Evolutionary conservation across 306 rosid species (phyloP), one percentile per base, ranked within the genome.

Genomic region (Amphicarpaea edgeworthii): DNA sequence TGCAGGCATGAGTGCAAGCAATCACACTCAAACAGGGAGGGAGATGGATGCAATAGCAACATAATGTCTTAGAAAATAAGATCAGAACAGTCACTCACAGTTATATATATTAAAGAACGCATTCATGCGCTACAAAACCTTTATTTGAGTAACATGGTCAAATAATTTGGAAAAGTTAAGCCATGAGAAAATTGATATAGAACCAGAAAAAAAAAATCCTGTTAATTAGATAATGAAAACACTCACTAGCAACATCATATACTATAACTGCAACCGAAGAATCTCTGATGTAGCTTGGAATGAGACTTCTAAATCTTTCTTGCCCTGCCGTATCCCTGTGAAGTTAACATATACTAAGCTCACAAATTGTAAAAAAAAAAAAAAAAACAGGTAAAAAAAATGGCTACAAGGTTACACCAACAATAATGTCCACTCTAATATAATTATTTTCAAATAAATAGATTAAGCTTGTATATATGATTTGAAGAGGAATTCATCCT

Each of bases 261-360:
- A 90, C 97, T 43, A 94, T 89, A 62, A 94, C 96, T 26, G 97
- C 97, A 30, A 95, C 97, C 72, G 98, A 95, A 61, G 98, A 95
- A 85, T 95, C 98, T 87, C 98, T 90, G 62, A 92, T 95, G 88
- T 95, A 95, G 89, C 98, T 95, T 43, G 98, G 98, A 84, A 95
- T 94, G 55, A 95, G 96, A 84, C 97, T 95, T 88, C 98, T 87
- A 83, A 95, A 95, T 85, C 98, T 92, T 85, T 95, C 98, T 85
- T 95, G 98, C 72, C 97, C 97, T 37, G 98, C 98, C 54, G 97
- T 95, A 85, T 95, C 98, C 98, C 98, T 95, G 91, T 68, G 78
- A 69, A 70, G 59, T 76, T 21, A 43, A 45, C 75, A 72, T 37
- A 30, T 19, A 58, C 38, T 8, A 37, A 19, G 24, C 55, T 85